Base-by-base conservation (phyloP, 1,139 yeast genomes). In the Blastobotrys serpentis region DNA sequence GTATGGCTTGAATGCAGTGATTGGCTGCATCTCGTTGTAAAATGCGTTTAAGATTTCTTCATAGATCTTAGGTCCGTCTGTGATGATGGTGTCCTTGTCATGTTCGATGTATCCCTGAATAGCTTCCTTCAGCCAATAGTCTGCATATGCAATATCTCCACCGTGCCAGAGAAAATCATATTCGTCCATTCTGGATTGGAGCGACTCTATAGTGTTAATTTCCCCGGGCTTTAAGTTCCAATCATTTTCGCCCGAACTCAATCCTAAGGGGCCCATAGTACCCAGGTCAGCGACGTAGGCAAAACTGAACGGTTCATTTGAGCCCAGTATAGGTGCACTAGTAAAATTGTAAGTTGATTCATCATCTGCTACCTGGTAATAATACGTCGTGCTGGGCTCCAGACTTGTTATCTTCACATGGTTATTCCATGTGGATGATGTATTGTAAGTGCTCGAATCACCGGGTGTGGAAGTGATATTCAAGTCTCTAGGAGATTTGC, bases 91-190 rank as follows among this genome's bases (percentile, higher is more conserved):
- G 19, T 49, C 49, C 1, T 53, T 55, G n/a, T n/a, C n/a, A n/a
- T n/a, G n/a, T n/a, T n/a, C n/a, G 17, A 58, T 49, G 45, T 58
- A 52, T 2, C 58, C 60, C 14, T 52, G 52, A 14, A 54, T 43
- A 19, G 44, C 44, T 43, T 59, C 66, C 42, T 56, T 51, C 19
- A 62, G 54, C 63, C 65, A 63, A 43, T 56, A 50, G 49, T 63
- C 67, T 13, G 67, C 67, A 41, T 63, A 63, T 13, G 60, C 66
- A 46, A 63, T 47, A 46, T 63, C 67, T 26, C 67, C 66, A 17
- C 57, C 60, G 33, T 61, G 65, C 63, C 64, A 59, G 14, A 62
- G 46, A 42, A 62, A 58, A 39, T 56, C 56, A 43, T 44, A 61
- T 16, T 59, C 52, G 44, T 58, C 61, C 13, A 50, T 36, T 33